phyloP scores from a whole-genome alignment of 208 protist species.

The Spongospora subterranea region DNA sequence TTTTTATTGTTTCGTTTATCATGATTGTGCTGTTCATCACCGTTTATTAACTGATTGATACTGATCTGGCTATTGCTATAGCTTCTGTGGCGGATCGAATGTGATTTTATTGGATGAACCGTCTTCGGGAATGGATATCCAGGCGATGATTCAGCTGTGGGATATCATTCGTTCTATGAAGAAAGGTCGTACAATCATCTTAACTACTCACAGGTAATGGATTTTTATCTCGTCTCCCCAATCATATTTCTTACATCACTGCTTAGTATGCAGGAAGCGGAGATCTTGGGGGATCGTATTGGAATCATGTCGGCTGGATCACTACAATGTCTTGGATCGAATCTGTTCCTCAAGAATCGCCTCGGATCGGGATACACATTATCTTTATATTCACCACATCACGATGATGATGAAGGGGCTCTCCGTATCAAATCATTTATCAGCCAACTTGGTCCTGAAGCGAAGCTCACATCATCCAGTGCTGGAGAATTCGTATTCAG shows the following conservation, averaged over 20 bases:
- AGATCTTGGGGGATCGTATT: slow-evolving; percentile 29
- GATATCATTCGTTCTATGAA: not conserved
- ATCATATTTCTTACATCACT: not conserved
- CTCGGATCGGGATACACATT: slow-evolving; percentile 14
- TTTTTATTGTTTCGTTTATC: not conserved
- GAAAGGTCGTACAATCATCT: slow-evolving; percentile 31
- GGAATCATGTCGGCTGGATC: slow-evolving; percentile 48
- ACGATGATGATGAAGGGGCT: not conserved
- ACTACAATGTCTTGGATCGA: not conserved
- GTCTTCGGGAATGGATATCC: slow-evolving; percentile 29
- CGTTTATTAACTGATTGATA: no score
- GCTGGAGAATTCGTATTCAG: not conserved
- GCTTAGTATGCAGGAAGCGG: slow-evolving; percentile 5
- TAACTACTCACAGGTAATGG: not conserved
- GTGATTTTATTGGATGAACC: slow-evolving; percentile 12
- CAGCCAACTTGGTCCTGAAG: not conserved
- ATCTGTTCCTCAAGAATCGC: not conserved
- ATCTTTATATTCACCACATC: not conserved
- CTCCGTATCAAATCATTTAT: not conserved
- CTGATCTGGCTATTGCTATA: no score
- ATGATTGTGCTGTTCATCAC: not conserved
- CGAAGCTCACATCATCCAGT: not conserved
- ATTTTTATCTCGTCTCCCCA: not conserved
- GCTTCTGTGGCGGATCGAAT: not conserved
- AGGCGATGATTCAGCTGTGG: not conserved